phyloP scores from a whole-genome alignment of 768 basidiomycete species.

The Hortiboletus campestris region DNA sequence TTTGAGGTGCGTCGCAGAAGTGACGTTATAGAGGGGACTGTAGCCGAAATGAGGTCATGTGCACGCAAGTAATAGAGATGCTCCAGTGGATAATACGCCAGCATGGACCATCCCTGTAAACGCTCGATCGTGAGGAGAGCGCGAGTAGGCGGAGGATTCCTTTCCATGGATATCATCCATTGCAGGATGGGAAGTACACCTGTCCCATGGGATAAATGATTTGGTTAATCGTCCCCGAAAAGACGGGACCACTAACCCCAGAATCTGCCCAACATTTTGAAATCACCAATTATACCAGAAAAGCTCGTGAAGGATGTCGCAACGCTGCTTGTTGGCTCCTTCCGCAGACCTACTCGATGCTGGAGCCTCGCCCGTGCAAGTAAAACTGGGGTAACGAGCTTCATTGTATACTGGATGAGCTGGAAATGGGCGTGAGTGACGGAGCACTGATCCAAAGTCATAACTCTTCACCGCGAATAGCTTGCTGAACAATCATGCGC shows the following conservation, averaged over 20 bases:
- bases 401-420: slow-evolving; percentile 73
- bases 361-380: slow-evolving; percentile 67
- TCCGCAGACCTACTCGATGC: slow-evolving; percentile 58
- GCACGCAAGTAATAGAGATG: slow-evolving; percentile 67
- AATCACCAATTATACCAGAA: slow-evolving; percentile 57
- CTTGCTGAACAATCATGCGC: slow-evolving; percentile 47
- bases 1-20: slow-evolving; percentile 42
- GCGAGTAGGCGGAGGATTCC: slow-evolving; percentile 67
- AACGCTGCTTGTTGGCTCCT: slow-evolving; percentile 49
- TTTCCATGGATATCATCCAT: slow-evolving; percentile 76
- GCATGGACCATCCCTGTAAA: slow-evolving; percentile 71
- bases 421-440: slow-evolving; percentile 28
- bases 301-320: slow-evolving; percentile 56
- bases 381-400: slow-evolving; percentile 66
- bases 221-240: not conserved
- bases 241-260: slow-evolving; percentile 57
- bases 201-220: slow-evolving; percentile 25
- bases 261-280: slow-evolving; percentile 71
- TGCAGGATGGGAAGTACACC: slow-evolving; percentile 77
- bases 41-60: slow-evolving; percentile 58
- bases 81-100: slow-evolving; percentile 77
- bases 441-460: not conserved
- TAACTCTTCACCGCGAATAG: slow-evolving; percentile 57
- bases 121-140: slow-evolving; percentile 74
- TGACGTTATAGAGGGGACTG: slow-evolving; percentile 46